phyloP scores from a whole-genome alignment of 2,329 filamentous ascomycete genomes.

The Aspergillus candidus region DNA sequence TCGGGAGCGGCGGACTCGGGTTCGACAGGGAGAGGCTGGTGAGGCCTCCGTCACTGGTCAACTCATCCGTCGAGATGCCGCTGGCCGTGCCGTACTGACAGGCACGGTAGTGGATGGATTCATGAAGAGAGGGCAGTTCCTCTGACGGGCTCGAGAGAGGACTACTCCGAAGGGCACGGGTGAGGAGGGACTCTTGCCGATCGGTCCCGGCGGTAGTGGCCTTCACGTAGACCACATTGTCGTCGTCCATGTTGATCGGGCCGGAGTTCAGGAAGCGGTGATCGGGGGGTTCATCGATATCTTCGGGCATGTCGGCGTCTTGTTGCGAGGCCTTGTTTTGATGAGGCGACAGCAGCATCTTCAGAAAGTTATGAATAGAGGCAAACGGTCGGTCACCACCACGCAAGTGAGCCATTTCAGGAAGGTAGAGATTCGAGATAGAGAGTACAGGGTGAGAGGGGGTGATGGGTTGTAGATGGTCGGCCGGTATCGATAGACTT shows the following conservation, averaged over 20 bases:
- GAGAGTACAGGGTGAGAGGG: constrained; percentile 7
- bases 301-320: constrained; percentile 63
- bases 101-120: constrained; percentile 54
- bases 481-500: constrained; percentile 1
- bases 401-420: constrained; percentile 29
- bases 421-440: constrained; percentile 6
- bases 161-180: constrained; percentile 68
- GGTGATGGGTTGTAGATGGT: constrained; percentile 9
- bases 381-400: constrained; percentile 29
- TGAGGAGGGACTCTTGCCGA: constrained; percentile 75
- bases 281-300: constrained; percentile 87
- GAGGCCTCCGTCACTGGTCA: constrained; percentile 89
- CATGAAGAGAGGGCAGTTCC: constrained; percentile 29
- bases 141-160: constrained; percentile 47
- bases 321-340: constrained; percentile 31
- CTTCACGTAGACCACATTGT: constrained; percentile 41
- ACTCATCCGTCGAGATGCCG: constrained; percentile 74
- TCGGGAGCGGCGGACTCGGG: constrained; percentile 74
- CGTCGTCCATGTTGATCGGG: constrained; percentile 24
- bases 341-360: constrained; percentile 41
- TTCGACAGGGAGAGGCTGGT: constrained; percentile 84
- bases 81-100: constrained; percentile 67
- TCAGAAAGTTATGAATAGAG: constrained; percentile 37
- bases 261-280: constrained; percentile 24
- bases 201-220: constrained; percentile 44